Conservation (phyloP, 345 rosid genomes). For the Kernera saxatilis region DNA sequence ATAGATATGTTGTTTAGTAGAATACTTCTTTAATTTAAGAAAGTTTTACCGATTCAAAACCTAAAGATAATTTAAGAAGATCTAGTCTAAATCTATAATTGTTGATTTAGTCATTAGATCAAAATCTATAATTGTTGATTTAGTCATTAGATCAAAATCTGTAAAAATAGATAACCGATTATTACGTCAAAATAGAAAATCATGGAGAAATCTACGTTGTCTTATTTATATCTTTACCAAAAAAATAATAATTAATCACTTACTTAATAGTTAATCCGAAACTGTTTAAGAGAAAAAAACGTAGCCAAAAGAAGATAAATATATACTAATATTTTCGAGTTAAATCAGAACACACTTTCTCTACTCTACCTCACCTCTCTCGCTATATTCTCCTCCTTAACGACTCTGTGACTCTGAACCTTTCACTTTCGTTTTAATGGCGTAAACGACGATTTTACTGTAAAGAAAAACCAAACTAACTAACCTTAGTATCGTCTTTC, state of each 20-base stretch:
- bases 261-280: neutral
- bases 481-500: neutral
- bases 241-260: neutral
- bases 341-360: neutral
- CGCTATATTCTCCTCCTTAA: neutral
- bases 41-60: conserved; percentile 16
- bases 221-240: neutral
- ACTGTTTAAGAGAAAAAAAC: neutral
- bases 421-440: conserved; percentile 1
- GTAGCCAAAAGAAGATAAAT: neutral
- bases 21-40: neutral
- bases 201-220: neutral
- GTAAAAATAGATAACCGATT: neutral
- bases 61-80: neutral
- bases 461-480: neutral
- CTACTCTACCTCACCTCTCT: neutral
- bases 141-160: neutral
- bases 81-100: neutral
- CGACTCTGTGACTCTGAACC: neutral
- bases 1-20: too few species aligned
- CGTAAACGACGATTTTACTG: neutral
- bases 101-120: neutral
- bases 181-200: neutral
- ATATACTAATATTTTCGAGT: neutral
- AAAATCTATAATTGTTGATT: neutral